Conservation (phyloP, 257 asterid species). For the Solanum gracilifrons region DNA sequence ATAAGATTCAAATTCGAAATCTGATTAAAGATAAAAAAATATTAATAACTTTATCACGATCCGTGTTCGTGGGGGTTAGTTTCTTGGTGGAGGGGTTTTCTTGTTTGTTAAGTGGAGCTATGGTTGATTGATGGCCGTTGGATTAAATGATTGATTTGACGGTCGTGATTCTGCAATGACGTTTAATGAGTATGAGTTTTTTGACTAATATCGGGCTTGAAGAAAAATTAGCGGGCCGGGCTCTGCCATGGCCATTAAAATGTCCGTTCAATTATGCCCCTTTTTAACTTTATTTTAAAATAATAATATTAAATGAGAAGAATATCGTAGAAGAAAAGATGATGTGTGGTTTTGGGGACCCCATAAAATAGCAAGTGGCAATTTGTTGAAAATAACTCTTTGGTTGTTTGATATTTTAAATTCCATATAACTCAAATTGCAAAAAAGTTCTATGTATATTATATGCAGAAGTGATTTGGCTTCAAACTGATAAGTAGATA, state of each 20-base stretch:
- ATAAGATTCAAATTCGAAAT: too few relatives aligned
- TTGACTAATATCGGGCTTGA: background rate
- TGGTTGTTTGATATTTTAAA: background rate
- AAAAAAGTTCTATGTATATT: background rate
- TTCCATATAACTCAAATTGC: background rate
- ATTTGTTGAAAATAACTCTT: background rate
- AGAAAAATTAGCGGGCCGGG: background rate
- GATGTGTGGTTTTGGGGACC: background rate
- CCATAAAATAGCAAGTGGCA: background rate
- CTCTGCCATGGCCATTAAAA: background rate
- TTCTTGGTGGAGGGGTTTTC: slow-evolving; percentile 47
- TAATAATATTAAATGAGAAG: background rate
- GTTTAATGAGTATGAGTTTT: background rate
- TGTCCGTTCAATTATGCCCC: background rate
- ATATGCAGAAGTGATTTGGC: background rate
- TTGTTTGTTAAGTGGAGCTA: slow-evolving; percentile 8
- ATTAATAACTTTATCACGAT: too few relatives aligned
- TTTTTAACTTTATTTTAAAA: background rate
- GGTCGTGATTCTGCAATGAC: background rate
- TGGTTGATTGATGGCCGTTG: slow-evolving; percentile 5
- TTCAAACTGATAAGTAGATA: background rate
- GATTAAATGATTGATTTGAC: slow-evolving; percentile 1
- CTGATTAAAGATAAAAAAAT: rapidly evolving
- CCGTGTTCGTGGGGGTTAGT: background rate
- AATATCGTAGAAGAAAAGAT: background rate